Conservation (phyloP, 257 asterid species). For the Galeopsis tetrahit region DNA sequence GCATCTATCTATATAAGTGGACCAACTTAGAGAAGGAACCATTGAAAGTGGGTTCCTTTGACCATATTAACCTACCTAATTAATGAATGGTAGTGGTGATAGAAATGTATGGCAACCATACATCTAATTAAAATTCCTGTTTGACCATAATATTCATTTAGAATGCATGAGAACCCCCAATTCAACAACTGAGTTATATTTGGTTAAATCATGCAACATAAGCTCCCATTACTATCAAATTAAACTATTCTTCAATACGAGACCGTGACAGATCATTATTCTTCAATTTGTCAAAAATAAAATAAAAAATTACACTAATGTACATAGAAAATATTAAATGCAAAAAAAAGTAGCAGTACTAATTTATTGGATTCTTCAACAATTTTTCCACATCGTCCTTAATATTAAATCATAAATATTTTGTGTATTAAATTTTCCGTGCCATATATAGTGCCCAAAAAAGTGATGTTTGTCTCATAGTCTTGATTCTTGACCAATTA, state of each 20-base stretch:
- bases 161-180: conserved; percentile 42
- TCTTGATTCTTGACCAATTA: conserved; percentile 32
- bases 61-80: conserved; percentile 32
- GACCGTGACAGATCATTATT: neutral
- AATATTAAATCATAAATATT: neutral
- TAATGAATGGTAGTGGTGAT: conserved; percentile 29
- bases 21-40: conserved; percentile 44
- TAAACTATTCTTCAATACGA: neutral
- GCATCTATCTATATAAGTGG: conserved; percentile 34
- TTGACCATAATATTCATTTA: conserved; percentile 22
- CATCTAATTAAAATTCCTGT: conserved; percentile 31
- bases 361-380: neutral
- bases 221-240: conserved; percentile 27
- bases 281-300: neutral
- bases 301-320: no score
- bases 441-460: conserved; percentile 24
- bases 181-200: conserved; percentile 20
- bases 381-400: neutral
- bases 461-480: conserved; percentile 32
- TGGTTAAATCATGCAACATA: conserved; percentile 44
- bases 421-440: neutral
- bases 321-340: neutral
- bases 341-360: neutral
- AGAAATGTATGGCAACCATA: neutral
- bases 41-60: conserved; percentile 52